These are phyloP conservation scores for Myrica gale DNA, from an alignment of 306 rosid species.

Conservation along the genomic window DNA sequence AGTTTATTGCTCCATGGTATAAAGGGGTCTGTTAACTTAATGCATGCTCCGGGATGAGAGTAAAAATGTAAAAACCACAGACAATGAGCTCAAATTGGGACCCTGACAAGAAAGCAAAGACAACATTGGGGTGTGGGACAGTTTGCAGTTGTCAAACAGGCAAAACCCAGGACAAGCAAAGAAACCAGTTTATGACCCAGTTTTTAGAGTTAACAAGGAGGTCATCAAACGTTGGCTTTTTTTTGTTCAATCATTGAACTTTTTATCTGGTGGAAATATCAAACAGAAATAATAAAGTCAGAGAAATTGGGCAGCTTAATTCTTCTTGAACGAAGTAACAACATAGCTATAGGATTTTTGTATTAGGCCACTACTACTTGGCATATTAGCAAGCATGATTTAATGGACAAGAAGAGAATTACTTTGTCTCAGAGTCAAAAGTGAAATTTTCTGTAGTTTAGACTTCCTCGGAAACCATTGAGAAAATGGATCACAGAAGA, in stretches of 20 bases:
- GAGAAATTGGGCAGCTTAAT: not conserved
- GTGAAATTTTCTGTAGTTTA: too few species aligned
- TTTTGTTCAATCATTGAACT: not conserved
- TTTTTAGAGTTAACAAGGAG: not conserved
- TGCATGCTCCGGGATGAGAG: not conserved
- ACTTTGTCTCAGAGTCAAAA: too few species aligned
- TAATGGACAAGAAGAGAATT: too few species aligned
- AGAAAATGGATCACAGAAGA: not conserved
- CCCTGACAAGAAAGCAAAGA: not conserved
- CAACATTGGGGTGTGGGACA: not conserved
- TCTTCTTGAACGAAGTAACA: not conserved
- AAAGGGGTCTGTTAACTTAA: constrained; percentile 5
- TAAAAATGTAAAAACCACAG: not conserved
- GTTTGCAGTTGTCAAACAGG: not conserved
- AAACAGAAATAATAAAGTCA: not conserved
- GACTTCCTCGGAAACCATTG: not conserved
- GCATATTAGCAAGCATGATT: too few species aligned
- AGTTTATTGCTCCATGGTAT: constrained; percentile 12
- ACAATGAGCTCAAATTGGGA: not conserved
- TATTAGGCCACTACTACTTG: too few species aligned
- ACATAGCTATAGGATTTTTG: too few species aligned
- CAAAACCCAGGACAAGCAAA: not conserved
- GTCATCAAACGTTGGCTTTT: not conserved
- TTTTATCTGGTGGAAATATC: not conserved
- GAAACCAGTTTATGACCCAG: not conserved